phyloP scores from a whole-genome alignment of 164 flowering plant species.

The Sedum album region DNA sequence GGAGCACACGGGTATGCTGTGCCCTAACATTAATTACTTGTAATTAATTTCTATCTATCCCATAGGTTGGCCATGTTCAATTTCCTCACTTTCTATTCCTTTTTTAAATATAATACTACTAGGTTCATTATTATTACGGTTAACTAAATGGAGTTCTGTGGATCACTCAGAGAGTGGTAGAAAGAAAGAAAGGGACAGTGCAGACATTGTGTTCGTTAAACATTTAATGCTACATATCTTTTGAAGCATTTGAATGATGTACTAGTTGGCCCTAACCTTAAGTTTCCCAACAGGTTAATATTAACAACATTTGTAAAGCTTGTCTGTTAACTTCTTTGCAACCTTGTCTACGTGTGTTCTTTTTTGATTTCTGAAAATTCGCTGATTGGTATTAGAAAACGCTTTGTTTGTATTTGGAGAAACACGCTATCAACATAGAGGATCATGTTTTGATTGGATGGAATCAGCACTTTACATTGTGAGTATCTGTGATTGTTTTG shows the following conservation, averaged over 20 bases:
- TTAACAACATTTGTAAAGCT: neutral
- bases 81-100: neutral
- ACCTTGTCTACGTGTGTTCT: no score
- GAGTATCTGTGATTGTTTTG: no score
- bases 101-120: neutral
- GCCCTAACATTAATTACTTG: conserved; percentile 2
- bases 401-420: neutral
- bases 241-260: neutral
- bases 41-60: conserved; percentile 5
- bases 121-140: neutral
- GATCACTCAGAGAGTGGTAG: conserved; percentile 5
- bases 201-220: neutral
- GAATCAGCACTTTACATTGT: no score
- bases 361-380: neutral
- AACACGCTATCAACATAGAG: neutral
- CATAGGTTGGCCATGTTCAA: conserved; percentile 3
- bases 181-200: conserved; percentile 1
- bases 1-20: conserved; percentile 6
- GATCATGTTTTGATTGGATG: neutral
- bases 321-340: neutral
- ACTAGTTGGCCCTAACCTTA: neutral
- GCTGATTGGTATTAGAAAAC: neutral
- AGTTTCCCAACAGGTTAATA: neutral
- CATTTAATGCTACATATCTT: neutral
- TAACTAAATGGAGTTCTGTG: neutral